Base-by-base conservation (phyloP, 2,329 filamentous ascomycete species). In the Fonsecaea monophora region DNA sequence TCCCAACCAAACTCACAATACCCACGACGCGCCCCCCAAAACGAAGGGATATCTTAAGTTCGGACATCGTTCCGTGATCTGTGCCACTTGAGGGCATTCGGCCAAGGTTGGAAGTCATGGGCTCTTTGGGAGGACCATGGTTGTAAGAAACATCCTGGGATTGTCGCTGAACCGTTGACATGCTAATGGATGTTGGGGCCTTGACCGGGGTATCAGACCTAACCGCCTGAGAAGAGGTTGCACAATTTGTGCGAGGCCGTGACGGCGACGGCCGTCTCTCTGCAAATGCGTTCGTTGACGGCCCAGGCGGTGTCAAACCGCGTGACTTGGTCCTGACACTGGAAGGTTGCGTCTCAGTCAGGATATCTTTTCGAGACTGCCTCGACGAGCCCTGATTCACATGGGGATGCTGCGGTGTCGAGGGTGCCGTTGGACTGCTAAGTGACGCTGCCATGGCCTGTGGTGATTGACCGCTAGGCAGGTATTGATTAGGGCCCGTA, bases 1-100 rank as follows among this genome's bases (percentile, higher is more conserved):
- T 21, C 53, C 38, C 18, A 9, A 65, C 57, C 12, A 71, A 38
- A 48, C 66, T 72, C 25, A 71, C 66, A 53, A 58, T 60, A 12
- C 71, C 71, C n/a, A 70, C 66, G 1, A 34, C 35, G 21, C 64
- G 59, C 6, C 53, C 32, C 15, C 61, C 62, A 38, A 68, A 59
- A n/a, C 38, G 37, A 1, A 73, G 56, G 25, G 67, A 50, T n/a
- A 73, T 53, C 15, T 69, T 50, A 15, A 73, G 2, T 21, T 73
- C 67, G 13, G 48, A 62, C 45, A 30, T 12, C 34, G 10, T 30
- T 25, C 21, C 18, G 18, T 30, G 45, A 50, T 30, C 6, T 30
- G 45, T 25, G 45, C 18, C 4, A 4, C 45, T 30, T 9, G 42
- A 10, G 21, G 42, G 4, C 2, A 13, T 12, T 30, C 45, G 18